Conservation (phyloP, 1,139 yeast genomes). For the Starmera stellimalicola region DNA sequence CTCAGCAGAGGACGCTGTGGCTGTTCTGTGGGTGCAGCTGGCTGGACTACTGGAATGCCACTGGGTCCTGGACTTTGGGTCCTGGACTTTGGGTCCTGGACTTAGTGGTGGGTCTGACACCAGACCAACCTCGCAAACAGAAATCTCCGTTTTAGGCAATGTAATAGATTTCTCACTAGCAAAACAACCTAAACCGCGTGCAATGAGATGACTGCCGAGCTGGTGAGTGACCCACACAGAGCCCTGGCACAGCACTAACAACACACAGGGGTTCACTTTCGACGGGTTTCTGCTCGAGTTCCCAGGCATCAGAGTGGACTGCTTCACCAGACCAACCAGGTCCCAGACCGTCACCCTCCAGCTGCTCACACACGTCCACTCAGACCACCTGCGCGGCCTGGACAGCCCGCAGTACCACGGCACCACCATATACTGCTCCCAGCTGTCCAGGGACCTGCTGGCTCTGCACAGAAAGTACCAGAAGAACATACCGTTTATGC, state of each 20-base stretch:
- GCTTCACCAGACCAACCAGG: slow-evolving; percentile 26
- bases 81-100: too few relatives aligned
- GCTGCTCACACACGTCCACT: slow-evolving; percentile 47
- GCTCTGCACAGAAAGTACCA: slow-evolving; percentile 21
- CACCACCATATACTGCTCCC: slow-evolving; percentile 38
- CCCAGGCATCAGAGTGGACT: slow-evolving; percentile 30
- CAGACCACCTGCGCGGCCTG: slow-evolving; percentile 48
- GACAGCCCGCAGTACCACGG: slow-evolving; percentile 30
- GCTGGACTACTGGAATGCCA: too few relatives aligned
- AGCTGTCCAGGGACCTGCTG: slow-evolving; percentile 32
- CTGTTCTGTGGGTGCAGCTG: too few relatives aligned
- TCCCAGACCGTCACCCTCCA: slow-evolving; percentile 18
- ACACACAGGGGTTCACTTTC: slow-evolving; percentile 14
- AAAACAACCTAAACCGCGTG: too few relatives aligned
- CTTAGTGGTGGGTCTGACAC: too few relatives aligned
- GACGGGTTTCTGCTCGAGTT: slow-evolving; percentile 24
- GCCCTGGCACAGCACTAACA: not conserved
- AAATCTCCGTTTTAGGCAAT: too few relatives aligned
- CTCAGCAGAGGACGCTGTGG: too few relatives aligned
- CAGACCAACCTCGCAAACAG: too few relatives aligned
- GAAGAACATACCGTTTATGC: slow-evolving; percentile 22
- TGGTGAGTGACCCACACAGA: not conserved
- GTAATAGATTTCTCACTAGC: too few relatives aligned
- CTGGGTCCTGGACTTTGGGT: too few relatives aligned
- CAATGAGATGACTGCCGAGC: not conserved